phyloP scores from a whole-genome alignment of 2,329 filamentous ascomycete genomes.

The Pseudocercospora pini-densiflorae region DNA sequence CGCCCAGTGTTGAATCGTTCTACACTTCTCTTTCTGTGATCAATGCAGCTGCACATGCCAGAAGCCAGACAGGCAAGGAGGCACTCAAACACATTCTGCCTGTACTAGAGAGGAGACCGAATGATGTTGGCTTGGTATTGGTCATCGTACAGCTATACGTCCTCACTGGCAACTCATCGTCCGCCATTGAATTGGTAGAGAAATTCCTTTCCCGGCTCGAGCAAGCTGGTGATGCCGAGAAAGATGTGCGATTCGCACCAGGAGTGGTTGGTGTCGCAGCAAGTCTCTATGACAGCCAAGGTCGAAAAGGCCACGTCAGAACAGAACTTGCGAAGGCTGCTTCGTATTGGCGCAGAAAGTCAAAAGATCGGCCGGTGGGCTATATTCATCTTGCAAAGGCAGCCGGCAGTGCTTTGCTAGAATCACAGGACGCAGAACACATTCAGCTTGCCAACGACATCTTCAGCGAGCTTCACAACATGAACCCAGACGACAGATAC shows the following conservation, averaged over 20 bases:
- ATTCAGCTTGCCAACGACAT: slow-evolving; percentile 73
- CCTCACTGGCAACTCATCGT: slow-evolving; percentile 69
- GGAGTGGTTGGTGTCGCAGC: slow-evolving; percentile 82
- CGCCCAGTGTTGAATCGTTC: slow-evolving; percentile 43
- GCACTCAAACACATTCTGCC: slow-evolving; percentile 72
- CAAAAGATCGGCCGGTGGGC: slow-evolving; percentile 50
- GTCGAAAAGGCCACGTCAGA: slow-evolving; percentile 73
- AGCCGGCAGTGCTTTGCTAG: slow-evolving; percentile 80
- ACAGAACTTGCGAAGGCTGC: slow-evolving; percentile 78
- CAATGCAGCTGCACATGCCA: slow-evolving; percentile 75
- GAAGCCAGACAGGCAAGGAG: slow-evolving; percentile 66
- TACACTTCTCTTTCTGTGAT: slow-evolving; percentile 64
- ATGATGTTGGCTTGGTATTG: slow-evolving; percentile 78
- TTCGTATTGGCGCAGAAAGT: slow-evolving; percentile 74
- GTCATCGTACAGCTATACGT: slow-evolving; percentile 84
- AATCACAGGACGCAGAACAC: slow-evolving; percentile 72
- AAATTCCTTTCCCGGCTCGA: slow-evolving; percentile 75
- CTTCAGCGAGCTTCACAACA: slow-evolving; percentile 72
- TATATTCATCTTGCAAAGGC: slow-evolving; percentile 72
- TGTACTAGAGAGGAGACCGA: slow-evolving; percentile 73
- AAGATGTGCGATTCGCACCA: slow-evolving; percentile 78
- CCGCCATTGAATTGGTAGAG: slow-evolving; percentile 77
- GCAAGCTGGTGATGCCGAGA: slow-evolving; percentile 60
- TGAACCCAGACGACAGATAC: slow-evolving; percentile 69
- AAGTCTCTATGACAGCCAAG: slow-evolving; percentile 76